Evolutionary conservation across 1,284 basidiomycete species (phyloP), one percentile per base, ranked within the genome.

Genomic region (Ganoderma lucidum): DNA sequence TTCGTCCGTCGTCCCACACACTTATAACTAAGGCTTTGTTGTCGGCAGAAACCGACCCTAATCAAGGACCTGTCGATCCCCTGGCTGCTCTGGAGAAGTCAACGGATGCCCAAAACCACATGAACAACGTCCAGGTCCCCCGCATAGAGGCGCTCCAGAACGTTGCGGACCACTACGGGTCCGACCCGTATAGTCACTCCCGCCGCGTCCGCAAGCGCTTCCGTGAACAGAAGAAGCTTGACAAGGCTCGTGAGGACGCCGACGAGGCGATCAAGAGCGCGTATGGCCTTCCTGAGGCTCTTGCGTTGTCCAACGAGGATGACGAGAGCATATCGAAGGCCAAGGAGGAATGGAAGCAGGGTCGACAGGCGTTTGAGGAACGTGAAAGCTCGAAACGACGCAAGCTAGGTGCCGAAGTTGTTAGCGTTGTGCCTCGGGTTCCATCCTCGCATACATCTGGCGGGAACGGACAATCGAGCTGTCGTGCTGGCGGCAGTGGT

Each of bases 81-180:
- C 91, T 99, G 45, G 93, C 90, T 1, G 90, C 92, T 10, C 84
- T 99, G 0, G 97, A 99, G 78, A 97, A 97, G 82, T 91, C 91
- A 1, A 91, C 92, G 0, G 89, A 88, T 28, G 93, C 96, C 2
- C 89, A 94, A 75, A 86, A 86, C n/a, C 85, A 89, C 71, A 85
- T 92, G 51, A 88, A 88, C 61, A 88, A 89, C 67, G 91, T 94
- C 6, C 89, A 91, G 71, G 85, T 90, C 58, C 92, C 92, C 6
- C 91, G 96, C 0, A 81, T 99, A 10, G 90, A 93, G 74, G 89
- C 93, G 9, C 83, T 99, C 15, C 90, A 95, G 75, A 82, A 87
- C 15, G 83, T 89, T 1, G 93, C 93, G 2, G 90, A 93, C 65
- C 87, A 89, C 28, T 90, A 90, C 71, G 94, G 93, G 74, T 80